phyloP scores from a whole-genome alignment of 139 green algal species.

The Bryopsis sp. region DNA sequence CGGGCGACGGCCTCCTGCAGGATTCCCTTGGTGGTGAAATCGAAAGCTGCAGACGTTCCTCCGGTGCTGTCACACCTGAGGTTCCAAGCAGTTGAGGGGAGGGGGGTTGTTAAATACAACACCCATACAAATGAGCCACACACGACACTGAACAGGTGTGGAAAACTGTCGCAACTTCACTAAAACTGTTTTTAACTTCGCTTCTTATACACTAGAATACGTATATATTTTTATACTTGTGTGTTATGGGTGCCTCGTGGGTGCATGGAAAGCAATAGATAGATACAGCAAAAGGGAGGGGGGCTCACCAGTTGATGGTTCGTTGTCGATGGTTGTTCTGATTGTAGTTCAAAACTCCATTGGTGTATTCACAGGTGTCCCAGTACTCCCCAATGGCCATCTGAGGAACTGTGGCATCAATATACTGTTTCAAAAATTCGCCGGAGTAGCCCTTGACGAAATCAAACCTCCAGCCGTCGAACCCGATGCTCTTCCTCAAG shows the following conservation, averaged over 20 bases:
- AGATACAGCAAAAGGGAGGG: too few relatives aligned
- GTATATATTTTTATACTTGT: too few relatives aligned
- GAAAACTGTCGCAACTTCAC: too few relatives aligned
- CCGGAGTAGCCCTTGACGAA: constrained; percentile 78
- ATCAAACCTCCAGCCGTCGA: constrained; percentile 92
- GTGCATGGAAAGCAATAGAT: too few relatives aligned
- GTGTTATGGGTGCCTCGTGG: too few relatives aligned
- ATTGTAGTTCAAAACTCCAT: constrained; percentile 95
- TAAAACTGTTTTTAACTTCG: too few relatives aligned
- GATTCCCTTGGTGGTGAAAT: constrained; percentile 97
- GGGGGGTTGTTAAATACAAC: too few relatives aligned
- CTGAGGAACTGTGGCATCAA: constrained; percentile 73
- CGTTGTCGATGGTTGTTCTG: constrained; percentile 78
- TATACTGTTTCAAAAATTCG: constrained; percentile 59
- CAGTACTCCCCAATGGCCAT: constrained; percentile 93
- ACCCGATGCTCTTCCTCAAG: constrained; percentile 79
- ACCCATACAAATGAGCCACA: too few relatives aligned
- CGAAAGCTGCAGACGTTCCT: constrained; percentile 81
- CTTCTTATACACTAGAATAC: too few relatives aligned
- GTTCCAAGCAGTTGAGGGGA: too few relatives aligned
- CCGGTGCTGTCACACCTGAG: constrained; percentile 81
- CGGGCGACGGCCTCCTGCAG: constrained; percentile 84
- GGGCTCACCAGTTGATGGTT: constrained; percentile 90
- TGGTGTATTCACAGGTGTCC: constrained; percentile 88
- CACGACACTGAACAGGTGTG: too few relatives aligned